These are phyloP conservation scores for Herpotrichia juniperi DNA, from an alignment of 2,329 filamentous ascomycete genomes.

Conservation along the genomic window DNA sequence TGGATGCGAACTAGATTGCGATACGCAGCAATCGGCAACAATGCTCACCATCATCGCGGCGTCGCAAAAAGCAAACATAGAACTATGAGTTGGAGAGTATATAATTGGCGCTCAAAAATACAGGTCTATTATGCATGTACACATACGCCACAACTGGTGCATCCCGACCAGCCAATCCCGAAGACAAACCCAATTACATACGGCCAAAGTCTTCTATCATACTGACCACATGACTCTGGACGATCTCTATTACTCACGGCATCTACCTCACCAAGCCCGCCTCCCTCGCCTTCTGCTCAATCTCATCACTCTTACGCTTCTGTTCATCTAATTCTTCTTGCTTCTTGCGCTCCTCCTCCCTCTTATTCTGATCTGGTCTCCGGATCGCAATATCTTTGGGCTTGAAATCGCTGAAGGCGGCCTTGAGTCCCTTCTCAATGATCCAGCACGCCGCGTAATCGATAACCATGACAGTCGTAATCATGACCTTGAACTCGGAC, in stretches of 20 bases:
- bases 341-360: constrained; percentile 73
- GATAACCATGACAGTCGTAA: constrained; percentile 83
- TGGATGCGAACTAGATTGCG: no score
- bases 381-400: constrained; percentile 92
- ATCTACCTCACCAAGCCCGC: neutral
- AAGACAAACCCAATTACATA: neutral
- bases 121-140: constrained; percentile 2
- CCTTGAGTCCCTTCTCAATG: constrained; percentile 87
- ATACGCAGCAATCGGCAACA: no score
- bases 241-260: neutral
- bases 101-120: neutral
- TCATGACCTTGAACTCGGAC: constrained; percentile 83
- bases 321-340: constrained; percentile 55
- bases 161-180: neutral
- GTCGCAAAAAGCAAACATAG: no score
- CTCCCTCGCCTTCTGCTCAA: constrained; percentile 24
- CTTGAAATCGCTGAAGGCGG: constrained; percentile 84
- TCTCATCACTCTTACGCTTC: constrained; percentile 39
- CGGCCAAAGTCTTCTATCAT: neutral
- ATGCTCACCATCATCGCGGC: no score
- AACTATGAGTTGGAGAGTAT: no score
- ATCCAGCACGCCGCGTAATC: constrained; percentile 88
- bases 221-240: neutral
- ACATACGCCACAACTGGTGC: neutral
- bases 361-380: constrained; percentile 81